Base-by-base conservation (phyloP, 2,329 filamentous ascomycete species). In the Fusarium hostae region DNA sequence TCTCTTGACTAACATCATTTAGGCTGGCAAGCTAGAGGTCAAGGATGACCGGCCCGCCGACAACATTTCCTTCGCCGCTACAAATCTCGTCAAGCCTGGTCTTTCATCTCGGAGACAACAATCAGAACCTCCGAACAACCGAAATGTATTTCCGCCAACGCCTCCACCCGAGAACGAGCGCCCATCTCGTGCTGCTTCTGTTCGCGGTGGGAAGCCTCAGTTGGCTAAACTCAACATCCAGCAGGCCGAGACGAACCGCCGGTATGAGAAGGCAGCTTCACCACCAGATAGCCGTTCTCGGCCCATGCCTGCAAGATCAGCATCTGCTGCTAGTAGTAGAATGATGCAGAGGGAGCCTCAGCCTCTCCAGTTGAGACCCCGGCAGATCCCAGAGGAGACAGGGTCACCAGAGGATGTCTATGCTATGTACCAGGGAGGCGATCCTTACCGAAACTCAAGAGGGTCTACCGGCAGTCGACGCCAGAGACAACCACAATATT, bases 101-200 rank as follows among this genome's bases (percentile, higher is more conserved):
- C 85, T 98, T 37, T 88, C 89, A 74, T 95, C 92, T 78, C 90
- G 93, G 72, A 89, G 92, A 77, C 94, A 97, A 77, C 94, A 96
- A 78, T 96, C 93, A 22, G 94, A 96, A 78, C 94, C 94, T 12
- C 93, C 94, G 1, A 85, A 90, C 71, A 89, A 89, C 78, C 90
- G 94, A 76, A 93, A 93, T 76, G 89, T 95, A 70, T 98, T 98
- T 84, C 96, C 96, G 22, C 96, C 96, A n/a, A 98, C 96, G n/a
- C 96, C 96, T 43, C 96, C 96, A 10, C 96, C 96, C 9, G 96
- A 99, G 84, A 89, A 89, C 69, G 94, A 98, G 74, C 92, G 91
- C 45, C 84, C 87, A 75, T 87, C 82, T 71, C 85, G 89, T 26
- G 88, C 84, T 56, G 85, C 85, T 32, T 91, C 89, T n/a, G 87